Base-by-base conservation (phyloP, 129 eudicot genomes). In the Lactuca saligna region DNA sequence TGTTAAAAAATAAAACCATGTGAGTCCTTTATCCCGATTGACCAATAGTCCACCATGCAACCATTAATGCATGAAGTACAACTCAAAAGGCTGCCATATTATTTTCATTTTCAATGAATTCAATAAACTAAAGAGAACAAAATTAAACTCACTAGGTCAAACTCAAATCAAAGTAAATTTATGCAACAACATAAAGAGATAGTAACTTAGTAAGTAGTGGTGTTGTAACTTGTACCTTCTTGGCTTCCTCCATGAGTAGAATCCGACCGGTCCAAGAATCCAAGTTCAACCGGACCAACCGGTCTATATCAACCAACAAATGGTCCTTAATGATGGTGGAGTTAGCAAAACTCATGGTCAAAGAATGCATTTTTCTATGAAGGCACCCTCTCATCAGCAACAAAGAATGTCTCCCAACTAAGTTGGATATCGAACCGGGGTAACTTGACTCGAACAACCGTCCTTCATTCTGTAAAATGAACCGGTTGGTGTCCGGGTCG, bases 281-380 rank as follows among this genome's bases (percentile, higher is more conserved):
- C 82, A 89, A 72, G 48, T 85, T 83, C 42, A 76, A 78, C 63
- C 95, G 83, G 49, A 94, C 92, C 78, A 94, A 54, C 51, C 97
- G 91, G 81, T 94, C 97, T 35, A 94, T 81, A 67, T 94, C 95
- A 41, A 71, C 72, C 79, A 94, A 63, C 81, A 94, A 81, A 78
- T 87, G 93, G 54, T 89, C 93, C 62, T 87, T 81, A 11, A 94
- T 83, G 4, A 94, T 94, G 12, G 95, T 79, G 10, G 88, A 87
- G 41, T 89, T 89, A n/a, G 96, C 97, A 69, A 94, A 94, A 62
- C 99, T 94, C 95, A 85, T 89, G 1, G 99, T 94, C 32, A 94
- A 81, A 7, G 99, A 87, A 78, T 94, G 99, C 99, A 94, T 94
- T 65, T 86, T 81, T 63, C 84, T 80, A 70, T 94, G 99, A 44